These are phyloP conservation scores for Panellus pusillus DNA, from an alignment of 768 basidiomycete genomes.

Conservation along the genomic window DNA sequence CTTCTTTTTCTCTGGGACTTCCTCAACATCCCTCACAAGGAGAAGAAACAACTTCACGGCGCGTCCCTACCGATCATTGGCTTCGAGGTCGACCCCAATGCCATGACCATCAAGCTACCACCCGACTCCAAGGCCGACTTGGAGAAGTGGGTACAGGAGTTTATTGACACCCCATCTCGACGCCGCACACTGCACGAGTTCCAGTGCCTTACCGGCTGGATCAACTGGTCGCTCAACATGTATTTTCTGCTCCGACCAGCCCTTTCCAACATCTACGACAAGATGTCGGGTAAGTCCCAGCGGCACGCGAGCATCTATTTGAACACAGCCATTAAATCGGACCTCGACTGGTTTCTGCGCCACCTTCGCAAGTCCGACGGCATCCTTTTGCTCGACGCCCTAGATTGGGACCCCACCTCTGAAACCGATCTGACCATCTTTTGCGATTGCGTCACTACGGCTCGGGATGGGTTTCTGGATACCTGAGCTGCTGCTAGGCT, in stretches of 20 bases:
- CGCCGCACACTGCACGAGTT: constrained; percentile 23
- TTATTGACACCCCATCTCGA: constrained; percentile 7
- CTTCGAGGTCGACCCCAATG: constrained; percentile 28
- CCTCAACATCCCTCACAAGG: constrained; percentile 26
- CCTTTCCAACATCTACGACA: constrained; percentile 22
- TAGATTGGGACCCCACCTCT: background rate
- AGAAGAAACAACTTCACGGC: constrained; percentile 26
- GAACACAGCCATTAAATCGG: constrained; percentile 15
- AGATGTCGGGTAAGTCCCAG: constrained; percentile 24
- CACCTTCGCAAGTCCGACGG: constrained; percentile 1
- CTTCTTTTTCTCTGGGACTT: constrained; percentile 28
- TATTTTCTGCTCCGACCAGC: constrained; percentile 19
- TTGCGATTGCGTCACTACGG: constrained; percentile 2
- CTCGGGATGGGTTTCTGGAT: constrained; percentile 10
- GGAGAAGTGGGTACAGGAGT: constrained; percentile 8
- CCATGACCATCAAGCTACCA: constrained; percentile 21
- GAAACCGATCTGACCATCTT: background rate
- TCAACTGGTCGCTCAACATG: constrained; percentile 30
- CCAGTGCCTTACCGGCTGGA: constrained; percentile 24
- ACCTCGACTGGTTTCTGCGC: constrained; percentile 23
- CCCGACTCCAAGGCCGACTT: constrained; percentile 13
- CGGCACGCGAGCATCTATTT: constrained; percentile 15
- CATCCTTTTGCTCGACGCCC: background rate
- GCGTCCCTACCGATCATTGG: constrained; percentile 27
- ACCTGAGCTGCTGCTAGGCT: constrained; percentile 3